Conservation (phyloP, 2,329 filamentous ascomycete genomes). For the Alternaria metachromatica region DNA sequence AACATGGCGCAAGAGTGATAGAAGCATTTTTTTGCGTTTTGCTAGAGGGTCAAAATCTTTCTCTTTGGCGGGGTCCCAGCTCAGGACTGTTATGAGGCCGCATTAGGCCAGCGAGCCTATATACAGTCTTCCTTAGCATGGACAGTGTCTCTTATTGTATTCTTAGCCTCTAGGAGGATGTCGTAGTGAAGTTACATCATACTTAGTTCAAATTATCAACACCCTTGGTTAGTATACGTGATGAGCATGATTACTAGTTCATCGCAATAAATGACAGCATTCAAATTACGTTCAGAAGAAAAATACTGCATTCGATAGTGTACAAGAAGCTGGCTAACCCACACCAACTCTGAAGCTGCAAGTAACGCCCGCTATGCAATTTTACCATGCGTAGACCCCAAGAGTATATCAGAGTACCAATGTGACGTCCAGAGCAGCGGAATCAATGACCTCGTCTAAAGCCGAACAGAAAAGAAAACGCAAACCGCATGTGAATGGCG, state of each 20-base stretch:
- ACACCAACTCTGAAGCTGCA: background rate
- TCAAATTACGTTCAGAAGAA: background rate
- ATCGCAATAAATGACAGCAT: background rate
- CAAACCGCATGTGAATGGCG: background rate
- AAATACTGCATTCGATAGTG: background rate
- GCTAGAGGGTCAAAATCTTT: background rate
- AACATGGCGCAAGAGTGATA: background rate
- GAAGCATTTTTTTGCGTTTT: background rate
- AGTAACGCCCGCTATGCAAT: constrained; percentile 19
- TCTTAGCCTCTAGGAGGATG: background rate
- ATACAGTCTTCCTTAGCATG: background rate
- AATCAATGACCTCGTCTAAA: background rate
- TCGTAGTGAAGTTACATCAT: background rate
- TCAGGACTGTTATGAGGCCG: background rate
- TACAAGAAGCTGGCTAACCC: background rate
- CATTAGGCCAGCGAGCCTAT: background rate
- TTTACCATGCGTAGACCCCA: constrained; percentile 1
- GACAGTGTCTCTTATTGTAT: background rate
- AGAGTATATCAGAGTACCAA: background rate
- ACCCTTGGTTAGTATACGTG: background rate
- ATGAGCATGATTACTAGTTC: background rate
- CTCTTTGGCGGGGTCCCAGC: background rate
- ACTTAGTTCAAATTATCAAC: background rate
- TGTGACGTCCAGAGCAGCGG: background rate
- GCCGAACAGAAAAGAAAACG: background rate